phyloP scores from a whole-genome alignment of 208 protist genomes.

The Leishmania martiniquensis region DNA sequence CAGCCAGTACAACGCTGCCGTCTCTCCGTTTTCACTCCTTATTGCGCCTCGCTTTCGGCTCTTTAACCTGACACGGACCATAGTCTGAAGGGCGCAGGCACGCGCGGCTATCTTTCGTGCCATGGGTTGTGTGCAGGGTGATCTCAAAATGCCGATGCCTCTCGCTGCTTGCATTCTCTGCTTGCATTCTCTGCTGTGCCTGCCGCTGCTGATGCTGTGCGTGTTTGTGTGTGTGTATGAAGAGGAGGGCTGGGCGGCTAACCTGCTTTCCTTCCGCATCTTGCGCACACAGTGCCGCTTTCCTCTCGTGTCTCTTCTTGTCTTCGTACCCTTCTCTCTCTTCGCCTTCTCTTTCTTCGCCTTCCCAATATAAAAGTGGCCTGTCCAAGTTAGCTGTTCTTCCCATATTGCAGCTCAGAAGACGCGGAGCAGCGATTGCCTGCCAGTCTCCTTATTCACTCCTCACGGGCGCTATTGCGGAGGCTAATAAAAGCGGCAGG shows the following conservation, averaged over 20 bases:
- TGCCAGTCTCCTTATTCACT: background rate
- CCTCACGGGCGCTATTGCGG: background rate
- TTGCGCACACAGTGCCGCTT: background rate
- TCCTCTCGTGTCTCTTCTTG: conserved; percentile 7
- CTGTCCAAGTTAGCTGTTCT: background rate
- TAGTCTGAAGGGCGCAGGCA: background rate
- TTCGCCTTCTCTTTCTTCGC: background rate
- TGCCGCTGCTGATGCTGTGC: too few species aligned
- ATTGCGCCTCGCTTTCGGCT: background rate
- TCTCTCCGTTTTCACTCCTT: background rate
- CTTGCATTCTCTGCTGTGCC: too few species aligned
- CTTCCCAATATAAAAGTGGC: background rate
- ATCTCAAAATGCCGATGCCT: background rate
- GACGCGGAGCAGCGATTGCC: background rate
- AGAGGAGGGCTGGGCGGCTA: background rate
- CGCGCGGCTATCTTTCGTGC: background rate
- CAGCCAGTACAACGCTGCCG: background rate
- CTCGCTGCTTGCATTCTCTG: background rate
- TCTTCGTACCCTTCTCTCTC: conserved; percentile 6
- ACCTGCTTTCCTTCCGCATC: background rate
- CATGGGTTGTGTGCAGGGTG: background rate
- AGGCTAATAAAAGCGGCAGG: background rate
- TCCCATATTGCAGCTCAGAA: background rate
- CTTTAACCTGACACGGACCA: background rate
- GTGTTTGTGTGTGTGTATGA: background rate